Evolutionary conservation across 192 early-diverging fungal species (phyloP), one percentile per base, ranked within the genome.

Genomic region (Dimargaris verticillata): DNA sequence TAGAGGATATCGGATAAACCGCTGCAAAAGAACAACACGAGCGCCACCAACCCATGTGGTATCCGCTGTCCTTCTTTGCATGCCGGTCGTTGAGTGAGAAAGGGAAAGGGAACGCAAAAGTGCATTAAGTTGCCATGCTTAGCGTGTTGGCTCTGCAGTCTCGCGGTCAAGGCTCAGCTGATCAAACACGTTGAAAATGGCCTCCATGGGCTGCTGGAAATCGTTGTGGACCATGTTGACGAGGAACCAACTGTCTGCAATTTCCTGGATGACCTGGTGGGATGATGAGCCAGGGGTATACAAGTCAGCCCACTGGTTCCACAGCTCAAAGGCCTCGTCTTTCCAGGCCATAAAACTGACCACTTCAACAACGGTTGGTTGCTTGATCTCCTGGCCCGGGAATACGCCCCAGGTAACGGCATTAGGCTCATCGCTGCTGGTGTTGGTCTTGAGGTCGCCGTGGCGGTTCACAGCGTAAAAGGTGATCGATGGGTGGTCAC

Each of bases 341-440:
- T 93, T 95, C 94, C 94, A 97, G 0, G 92, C 92, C 69, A 91
- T 73, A 69, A 97, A 97, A 53, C 80, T 83, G 61, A 75, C 73
- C 28, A 79, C 64, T 63, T 97, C 94, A 48, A 97, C 92, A 69
- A 97, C 86, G 20, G 94, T 97, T 17, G 92, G 92, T 74, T 97
- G 94, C 49, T 95, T 74, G 58, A 97, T 89, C 72, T 97, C 94
- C 67, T 91, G 88, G 48, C 92, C 91, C 0, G 91, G 91, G 85
- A 97, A 97, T 33, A 97, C 92, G 48, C 94, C 94, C 94, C 94
- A 97, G 14, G 94, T 97, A 42, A 97, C 91, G 9, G 94, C 94
- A 66, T 94, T 99, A 26, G 94, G 88, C 15, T 80, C 79, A 69
- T 93, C 92, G 41, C 73, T 79, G 29, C 82, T 72, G 52, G 84